Base-by-base conservation (phyloP, 2,329 filamentous ascomycete genomes). In the Aspergillus fijiensis region DNA sequence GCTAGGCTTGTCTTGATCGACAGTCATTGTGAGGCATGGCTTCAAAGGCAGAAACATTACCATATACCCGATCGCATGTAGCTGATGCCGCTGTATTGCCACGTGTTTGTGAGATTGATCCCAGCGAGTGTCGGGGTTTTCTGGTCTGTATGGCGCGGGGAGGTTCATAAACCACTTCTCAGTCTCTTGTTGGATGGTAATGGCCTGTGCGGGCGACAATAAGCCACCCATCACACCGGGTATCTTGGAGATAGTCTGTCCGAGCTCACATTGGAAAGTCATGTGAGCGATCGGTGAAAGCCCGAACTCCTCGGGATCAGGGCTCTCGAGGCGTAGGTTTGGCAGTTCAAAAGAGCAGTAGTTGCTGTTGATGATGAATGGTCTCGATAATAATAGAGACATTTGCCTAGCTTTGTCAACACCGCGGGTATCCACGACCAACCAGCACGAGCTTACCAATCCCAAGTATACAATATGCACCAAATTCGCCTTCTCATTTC, bases 401-500 rank as follows among this genome's bases (percentile, higher is more conserved):
- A 82, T 81, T 70, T 72, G 75, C 73, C 74, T 74, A 67, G 14
- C 33, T 42, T 2, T 29, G 27, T 58, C 57, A 52, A 21, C 23
- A 7, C 16, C 5, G 29, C 3, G 9, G 53, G 45, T 45, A 11
- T 48, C 5, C 3, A 2, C 23, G 55, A 57, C 14, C 6, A 65
- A 4, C 12, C 33, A 16, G 31, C 5, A 71, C 66, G 50, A 35
- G 35, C 64, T 53, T 70, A 81, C 79, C 80, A 81, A 55, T 82
- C 80, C 80, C 80, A 83, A 42, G 76, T 63, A 61, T 79, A 81
- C 12, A 82, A 64, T 25, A 82, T 67, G 45, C 75, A 76, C 80
- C 80, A 82, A 4, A 81, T 58, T 4, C 80, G 75, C 59, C 78
- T 72, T 58, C 80, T 72, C 67, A 82, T 81, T 62, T 82, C 80